Percentiles rank a stretch among this genome's conserved stretches.
Conservation (phyloP, 192 early-diverging fungal genomes). For the Backusella macrospora region DNA sequence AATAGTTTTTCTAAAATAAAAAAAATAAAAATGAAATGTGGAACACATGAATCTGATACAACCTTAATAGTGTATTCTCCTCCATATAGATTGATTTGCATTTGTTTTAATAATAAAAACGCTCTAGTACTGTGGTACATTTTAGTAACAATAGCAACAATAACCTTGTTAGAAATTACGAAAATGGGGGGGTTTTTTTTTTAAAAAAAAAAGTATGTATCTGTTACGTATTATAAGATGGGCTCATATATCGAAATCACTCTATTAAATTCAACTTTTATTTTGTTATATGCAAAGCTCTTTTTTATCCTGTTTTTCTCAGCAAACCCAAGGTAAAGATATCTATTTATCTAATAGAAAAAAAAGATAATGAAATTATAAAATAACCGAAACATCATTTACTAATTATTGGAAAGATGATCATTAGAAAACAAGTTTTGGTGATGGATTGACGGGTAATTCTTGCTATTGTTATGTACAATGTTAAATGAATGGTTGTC, state of each 20-base stretch:
- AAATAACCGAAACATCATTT: not conserved
- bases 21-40: not conserved
- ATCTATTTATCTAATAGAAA: too few relatives aligned
- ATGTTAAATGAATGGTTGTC: not conserved
- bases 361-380: not conserved
- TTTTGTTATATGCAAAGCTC: too few relatives aligned
- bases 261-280: too few relatives aligned
- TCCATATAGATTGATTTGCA: not conserved
- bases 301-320: too few relatives aligned
- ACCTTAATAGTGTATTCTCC: not conserved
- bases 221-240: too few relatives aligned
- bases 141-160: too few relatives aligned
- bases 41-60: constrained; percentile 6
- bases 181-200: too few relatives aligned
- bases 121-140: too few relatives aligned
- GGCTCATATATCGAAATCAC: too few relatives aligned
- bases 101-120: not conserved
- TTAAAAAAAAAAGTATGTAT: too few relatives aligned
- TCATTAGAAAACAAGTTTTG: not conserved
- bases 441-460: not conserved
- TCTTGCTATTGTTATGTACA: not conserved
- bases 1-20: not conserved
- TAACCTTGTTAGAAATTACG: too few relatives aligned
- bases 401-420: not conserved
- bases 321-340: too few relatives aligned